phyloP scores from a whole-genome alignment of 768 basidiomycete genomes.

The Suillus brevipes region DNA sequence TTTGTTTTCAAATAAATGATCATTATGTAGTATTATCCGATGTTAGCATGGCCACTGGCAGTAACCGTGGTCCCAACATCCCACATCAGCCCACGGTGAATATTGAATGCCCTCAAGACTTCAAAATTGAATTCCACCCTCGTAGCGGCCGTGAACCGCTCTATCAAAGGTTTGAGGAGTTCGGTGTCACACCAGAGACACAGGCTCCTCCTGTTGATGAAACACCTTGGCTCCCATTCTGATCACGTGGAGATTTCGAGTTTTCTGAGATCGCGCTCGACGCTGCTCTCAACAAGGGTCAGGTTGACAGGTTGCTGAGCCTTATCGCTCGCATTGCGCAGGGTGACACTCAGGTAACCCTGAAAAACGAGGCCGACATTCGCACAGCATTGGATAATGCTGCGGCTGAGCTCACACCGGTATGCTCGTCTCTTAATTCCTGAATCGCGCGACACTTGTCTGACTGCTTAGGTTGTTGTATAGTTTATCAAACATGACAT shows the following conservation, averaged over 20 bases:
- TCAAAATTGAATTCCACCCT: slow-evolving; percentile 30
- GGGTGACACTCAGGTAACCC: too few relatives aligned
- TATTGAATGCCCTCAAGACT: background rate
- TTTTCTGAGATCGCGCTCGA: too few relatives aligned
- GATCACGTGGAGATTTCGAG: background rate
- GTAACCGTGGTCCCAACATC: background rate
- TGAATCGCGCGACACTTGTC: too few relatives aligned
- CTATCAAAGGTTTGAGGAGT: slow-evolving; percentile 20
- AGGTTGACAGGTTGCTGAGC: too few relatives aligned
- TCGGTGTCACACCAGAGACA: background rate
- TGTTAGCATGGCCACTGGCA: background rate
- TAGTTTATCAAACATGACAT: too few relatives aligned
- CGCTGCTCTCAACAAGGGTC: too few relatives aligned
- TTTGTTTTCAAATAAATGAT: background rate
- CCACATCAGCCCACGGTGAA: background rate
- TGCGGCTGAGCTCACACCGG: too few relatives aligned
- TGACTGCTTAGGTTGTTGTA: too few relatives aligned
- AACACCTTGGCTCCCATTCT: background rate
- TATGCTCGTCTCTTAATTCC: too few relatives aligned
- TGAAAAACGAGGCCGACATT: too few relatives aligned
- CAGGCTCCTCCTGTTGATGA: background rate
- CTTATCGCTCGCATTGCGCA: too few relatives aligned
- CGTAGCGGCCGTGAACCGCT: slow-evolving; percentile 11
- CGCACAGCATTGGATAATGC: too few relatives aligned
- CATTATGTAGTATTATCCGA: background rate